Percentiles rank a stretch among this genome's conserved stretches.
Conservation (phyloP, 768 basidiomycete genomes). For the Nidularia pulvinata region DNA sequence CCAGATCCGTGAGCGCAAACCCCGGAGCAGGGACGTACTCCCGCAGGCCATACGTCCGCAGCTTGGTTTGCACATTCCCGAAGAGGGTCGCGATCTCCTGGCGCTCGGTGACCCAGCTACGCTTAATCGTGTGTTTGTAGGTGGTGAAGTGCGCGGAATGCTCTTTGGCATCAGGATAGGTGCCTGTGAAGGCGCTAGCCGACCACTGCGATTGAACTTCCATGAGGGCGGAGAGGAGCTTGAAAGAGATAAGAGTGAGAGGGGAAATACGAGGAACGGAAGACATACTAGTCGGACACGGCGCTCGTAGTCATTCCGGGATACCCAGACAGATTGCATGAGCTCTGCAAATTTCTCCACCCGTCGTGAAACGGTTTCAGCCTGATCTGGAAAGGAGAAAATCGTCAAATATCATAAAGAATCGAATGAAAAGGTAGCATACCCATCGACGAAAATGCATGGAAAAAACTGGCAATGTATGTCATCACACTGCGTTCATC, state of each 20-base stretch:
- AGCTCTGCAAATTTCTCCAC: constrained; percentile 97
- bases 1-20: constrained; percentile 70
- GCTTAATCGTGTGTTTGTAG: constrained; percentile 87
- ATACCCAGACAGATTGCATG: constrained; percentile 90
- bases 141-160: constrained; percentile 70
- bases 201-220: constrained; percentile 74
- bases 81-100: constrained; percentile 88
- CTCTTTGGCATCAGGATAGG: constrained; percentile 81
- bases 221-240: constrained; percentile 70
- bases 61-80: constrained; percentile 92
- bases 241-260: constrained; percentile 37
- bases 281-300: constrained; percentile 67
- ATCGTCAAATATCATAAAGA: neutral
- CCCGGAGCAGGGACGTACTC: constrained; percentile 83
- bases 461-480: constrained; percentile 97
- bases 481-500: constrained; percentile 99
- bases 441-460: constrained; percentile 98
- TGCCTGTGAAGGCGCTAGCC: constrained; percentile 62
- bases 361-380: constrained; percentile 90
- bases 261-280: constrained; percentile 49
- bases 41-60: constrained; percentile 85
- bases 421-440: constrained; percentile 12
- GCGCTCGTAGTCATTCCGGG: constrained; percentile 90
- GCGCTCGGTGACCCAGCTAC: constrained; percentile 87
- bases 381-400: constrained; percentile 65